Percentiles rank a stretch among this genome's conserved stretches.
phyloP scores from a whole-genome alignment of 805 yeast genomes.

The Blastobotrys parvus region DNA sequence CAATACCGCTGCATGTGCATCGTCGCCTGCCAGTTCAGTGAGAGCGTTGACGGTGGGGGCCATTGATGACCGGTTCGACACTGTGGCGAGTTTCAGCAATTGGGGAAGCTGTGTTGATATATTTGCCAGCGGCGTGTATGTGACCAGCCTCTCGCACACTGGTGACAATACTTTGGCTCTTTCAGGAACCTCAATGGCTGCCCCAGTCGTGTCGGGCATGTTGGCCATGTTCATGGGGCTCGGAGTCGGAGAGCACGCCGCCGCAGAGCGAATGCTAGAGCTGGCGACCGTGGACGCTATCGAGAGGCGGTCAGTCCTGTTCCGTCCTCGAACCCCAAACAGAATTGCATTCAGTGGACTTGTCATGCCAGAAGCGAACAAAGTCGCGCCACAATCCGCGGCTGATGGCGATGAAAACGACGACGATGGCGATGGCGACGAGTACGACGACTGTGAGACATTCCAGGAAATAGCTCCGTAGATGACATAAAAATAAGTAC shows the following conservation, averaged over 20 bases:
- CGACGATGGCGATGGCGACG: too few relatives aligned
- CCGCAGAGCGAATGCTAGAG: constrained; percentile 17
- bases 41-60: constrained; percentile 84
- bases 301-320: constrained; percentile 20
- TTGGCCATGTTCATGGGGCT: constrained; percentile 23
- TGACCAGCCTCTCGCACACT: constrained; percentile 29
- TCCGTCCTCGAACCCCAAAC: constrained; percentile 23
- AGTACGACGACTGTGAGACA: too few relatives aligned
- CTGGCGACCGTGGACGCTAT: constrained; percentile 20
- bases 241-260: constrained; percentile 21
- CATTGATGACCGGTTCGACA: constrained; percentile 62
- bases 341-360: constrained; percentile 20
- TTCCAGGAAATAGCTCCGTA: too few relatives aligned
- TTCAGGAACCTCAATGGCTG: constrained; percentile 27
- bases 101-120: constrained; percentile 86
- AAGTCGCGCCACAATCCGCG: too few relatives aligned
- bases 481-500: too few relatives aligned
- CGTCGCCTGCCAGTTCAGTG: constrained; percentile 75
- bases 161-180: constrained; percentile 14
- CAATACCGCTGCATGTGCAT: constrained; percentile 64
- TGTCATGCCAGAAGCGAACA: too few relatives aligned
- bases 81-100: constrained; percentile 68
- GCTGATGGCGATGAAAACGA: too few relatives aligned
- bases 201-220: constrained; percentile 25
- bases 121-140: constrained; percentile 70